Conservation (phyloP, 345 rosid species). For the Nasturtium officinale region DNA sequence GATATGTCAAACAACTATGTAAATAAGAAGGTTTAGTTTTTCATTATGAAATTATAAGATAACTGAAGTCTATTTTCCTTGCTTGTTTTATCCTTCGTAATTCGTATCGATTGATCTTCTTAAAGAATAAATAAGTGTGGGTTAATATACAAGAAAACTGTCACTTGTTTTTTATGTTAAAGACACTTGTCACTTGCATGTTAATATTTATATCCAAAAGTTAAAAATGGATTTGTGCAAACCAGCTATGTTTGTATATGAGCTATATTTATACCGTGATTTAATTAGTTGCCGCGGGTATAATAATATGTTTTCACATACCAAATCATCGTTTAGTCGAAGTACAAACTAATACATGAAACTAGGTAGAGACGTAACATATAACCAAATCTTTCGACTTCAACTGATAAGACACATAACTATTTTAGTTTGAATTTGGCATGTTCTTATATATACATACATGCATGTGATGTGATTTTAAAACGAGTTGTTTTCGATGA, state of each 20-base stretch:
- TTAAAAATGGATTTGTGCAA: neutral
- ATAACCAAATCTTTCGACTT: constrained; percentile 27
- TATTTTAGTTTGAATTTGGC: constrained; percentile 23
- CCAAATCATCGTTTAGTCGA: constrained; percentile 1
- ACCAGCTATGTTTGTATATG: neutral
- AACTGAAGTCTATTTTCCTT: neutral
- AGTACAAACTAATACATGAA: constrained; percentile 6
- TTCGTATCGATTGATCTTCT: too few species aligned
- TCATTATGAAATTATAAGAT: neutral
- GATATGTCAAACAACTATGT: neutral
- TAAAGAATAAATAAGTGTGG: neutral
- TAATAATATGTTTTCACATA: neutral
- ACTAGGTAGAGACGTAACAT: constrained; percentile 18
- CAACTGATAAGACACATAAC: constrained; percentile 22
- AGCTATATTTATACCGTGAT: neutral
- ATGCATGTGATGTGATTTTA: constrained; percentile 22
- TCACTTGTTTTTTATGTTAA: neutral
- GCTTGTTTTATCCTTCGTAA: neutral
- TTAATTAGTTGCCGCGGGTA: neutral
- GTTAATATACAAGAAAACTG: neutral
- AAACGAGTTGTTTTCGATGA: neutral
- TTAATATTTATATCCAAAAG: neutral
- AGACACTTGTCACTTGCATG: neutral
- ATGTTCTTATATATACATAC: constrained; percentile 30
- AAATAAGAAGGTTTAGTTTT: neutral